Conservation (phyloP, 345 rosid genomes). For the Sonneratia caseolaris region DNA sequence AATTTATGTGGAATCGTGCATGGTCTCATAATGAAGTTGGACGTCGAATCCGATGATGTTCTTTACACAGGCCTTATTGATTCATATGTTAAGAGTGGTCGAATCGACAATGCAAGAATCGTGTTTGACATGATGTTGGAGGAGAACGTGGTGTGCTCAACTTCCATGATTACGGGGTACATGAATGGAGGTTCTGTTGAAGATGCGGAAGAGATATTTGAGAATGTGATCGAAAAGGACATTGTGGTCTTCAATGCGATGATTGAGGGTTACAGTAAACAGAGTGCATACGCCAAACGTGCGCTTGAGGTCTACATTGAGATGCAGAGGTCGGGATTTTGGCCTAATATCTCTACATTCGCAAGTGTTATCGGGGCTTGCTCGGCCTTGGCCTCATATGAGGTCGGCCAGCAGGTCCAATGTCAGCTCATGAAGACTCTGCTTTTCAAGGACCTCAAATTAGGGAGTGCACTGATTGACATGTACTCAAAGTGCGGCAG, state of each 20-base stretch:
- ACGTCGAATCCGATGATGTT: slow-evolving; percentile 57
- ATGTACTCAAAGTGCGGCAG: slow-evolving; percentile 88
- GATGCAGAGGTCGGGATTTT: slow-evolving; percentile 51
- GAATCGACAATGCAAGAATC: slow-evolving; percentile 48
- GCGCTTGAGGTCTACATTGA: slow-evolving; percentile 47
- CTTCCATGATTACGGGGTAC: slow-evolving; percentile 84
- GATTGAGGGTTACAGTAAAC: slow-evolving; percentile 87
- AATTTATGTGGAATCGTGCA: slow-evolving; percentile 43
- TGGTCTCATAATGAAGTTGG: slow-evolving; percentile 45
- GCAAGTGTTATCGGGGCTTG: slow-evolving; percentile 83
- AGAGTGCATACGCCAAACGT: slow-evolving; percentile 38
- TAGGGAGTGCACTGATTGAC: slow-evolving; percentile 84
- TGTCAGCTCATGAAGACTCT: slow-evolving; percentile 56
- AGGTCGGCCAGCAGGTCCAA: slow-evolving; percentile 67
- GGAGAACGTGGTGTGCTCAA: slow-evolving; percentile 61
- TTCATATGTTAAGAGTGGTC: slow-evolving; percentile 62
- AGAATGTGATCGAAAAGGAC: slow-evolving; percentile 43
- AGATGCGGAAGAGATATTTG: slow-evolving; percentile 60
- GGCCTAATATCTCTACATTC: slow-evolving; percentile 63
- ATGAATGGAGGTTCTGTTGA: slow-evolving; percentile 51
- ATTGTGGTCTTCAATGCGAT: slow-evolving; percentile 80
- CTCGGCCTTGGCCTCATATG: slow-evolving; percentile 49
- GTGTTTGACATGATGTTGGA: slow-evolving; percentile 65
- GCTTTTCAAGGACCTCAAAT: slow-evolving; percentile 39
- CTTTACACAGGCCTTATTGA: slow-evolving; percentile 68